Conservation (phyloP, 345 rosid genomes). For the Citrus medica region DNA sequence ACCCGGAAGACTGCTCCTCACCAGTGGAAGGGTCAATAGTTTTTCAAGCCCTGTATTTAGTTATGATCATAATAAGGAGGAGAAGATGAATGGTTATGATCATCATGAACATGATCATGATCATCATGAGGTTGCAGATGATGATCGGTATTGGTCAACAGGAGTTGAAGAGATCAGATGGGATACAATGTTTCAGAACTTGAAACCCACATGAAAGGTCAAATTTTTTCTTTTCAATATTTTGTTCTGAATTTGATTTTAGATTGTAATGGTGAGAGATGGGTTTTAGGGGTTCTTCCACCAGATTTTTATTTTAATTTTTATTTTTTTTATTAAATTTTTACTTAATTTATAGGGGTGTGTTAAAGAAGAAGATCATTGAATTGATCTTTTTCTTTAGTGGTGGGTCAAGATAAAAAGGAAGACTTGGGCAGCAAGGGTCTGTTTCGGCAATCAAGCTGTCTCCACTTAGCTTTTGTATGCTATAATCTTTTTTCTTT, state of each 20-base stretch:
- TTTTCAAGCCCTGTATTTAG: slow-evolving; percentile 48
- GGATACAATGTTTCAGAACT: slow-evolving; percentile 91
- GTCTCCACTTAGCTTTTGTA: slow-evolving; percentile 30
- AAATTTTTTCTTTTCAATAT: background rate
- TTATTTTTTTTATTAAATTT: background rate
- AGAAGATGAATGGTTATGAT: slow-evolving; percentile 29
- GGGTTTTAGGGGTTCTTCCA: slow-evolving; percentile 61
- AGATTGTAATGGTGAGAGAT: slow-evolving; percentile 53
- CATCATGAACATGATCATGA: background rate
- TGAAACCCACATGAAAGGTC: slow-evolving; percentile 71
- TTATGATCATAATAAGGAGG: slow-evolving; percentile 37
- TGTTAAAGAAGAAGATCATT: background rate
- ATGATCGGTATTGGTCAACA: slow-evolving; percentile 46
- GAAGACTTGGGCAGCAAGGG: slow-evolving; percentile 23
- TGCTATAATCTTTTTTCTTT: slow-evolving; percentile 5
- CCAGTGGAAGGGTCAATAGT: slow-evolving; percentile 49
- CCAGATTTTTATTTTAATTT: slow-evolving; percentile 22
- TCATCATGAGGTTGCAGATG: slow-evolving; percentile 3
- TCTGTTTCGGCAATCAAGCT: slow-evolving; percentile 32
- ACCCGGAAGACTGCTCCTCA: slow-evolving; percentile 56
- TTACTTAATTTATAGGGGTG: background rate
- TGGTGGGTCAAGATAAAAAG: slow-evolving; percentile 28
- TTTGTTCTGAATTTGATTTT: background rate
- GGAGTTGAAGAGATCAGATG: slow-evolving; percentile 70
- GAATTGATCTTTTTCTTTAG: slow-evolving; percentile 7